Evolutionary conservation across 805 yeast genomes (phyloP), one percentile per base, ranked within the genome.

Genomic region (Jamesozyma rosinii): DNA sequence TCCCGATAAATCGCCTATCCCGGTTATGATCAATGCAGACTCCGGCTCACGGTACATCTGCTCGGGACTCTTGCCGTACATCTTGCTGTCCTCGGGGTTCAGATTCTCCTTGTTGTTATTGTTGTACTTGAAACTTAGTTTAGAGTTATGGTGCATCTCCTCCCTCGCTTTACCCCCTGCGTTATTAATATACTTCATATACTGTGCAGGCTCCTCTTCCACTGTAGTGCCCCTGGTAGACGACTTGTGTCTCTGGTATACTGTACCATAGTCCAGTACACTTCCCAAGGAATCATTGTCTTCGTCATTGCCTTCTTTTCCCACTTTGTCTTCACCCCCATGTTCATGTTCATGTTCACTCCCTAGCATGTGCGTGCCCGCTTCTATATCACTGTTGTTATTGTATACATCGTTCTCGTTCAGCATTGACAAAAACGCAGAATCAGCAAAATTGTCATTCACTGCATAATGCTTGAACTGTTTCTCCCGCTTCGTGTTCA

Each of bases 1-100:
- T 11, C 51, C 51, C 17, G 48, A 40, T 24, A 48, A 15, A 33
- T 48, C 43, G 19, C 43, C 47, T 26, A 42, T 33, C 26, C 34
- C 44, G 11, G 37, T 40, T 1, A 48, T 38, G 14, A 48, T 48
- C 9, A 48, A 31, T 5, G 44, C 48, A 8, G 49, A 31, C 33
- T 44, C 42, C n/a, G 43, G 43, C 17, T 35, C 42, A 14, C 30
- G 38, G 24, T 34, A 21, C 15, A 17, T 13, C 10, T 22, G 31
- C 8, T 35, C 14, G 13, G 10, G 9, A 14, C 5, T 13, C 5
- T 19, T 13, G 5, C 18, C 21, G 6, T n/a, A 10, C 6, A 14
- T 9, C 18, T 19, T 15, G 10, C n/a, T 5, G 18, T 24, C 14
- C 5, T 24, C 30, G 5, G 38, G 38, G 17, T 37, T 37, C 3